Conservation (phyloP, 257 asterid species). For the Solanum paucissectum region DNA sequence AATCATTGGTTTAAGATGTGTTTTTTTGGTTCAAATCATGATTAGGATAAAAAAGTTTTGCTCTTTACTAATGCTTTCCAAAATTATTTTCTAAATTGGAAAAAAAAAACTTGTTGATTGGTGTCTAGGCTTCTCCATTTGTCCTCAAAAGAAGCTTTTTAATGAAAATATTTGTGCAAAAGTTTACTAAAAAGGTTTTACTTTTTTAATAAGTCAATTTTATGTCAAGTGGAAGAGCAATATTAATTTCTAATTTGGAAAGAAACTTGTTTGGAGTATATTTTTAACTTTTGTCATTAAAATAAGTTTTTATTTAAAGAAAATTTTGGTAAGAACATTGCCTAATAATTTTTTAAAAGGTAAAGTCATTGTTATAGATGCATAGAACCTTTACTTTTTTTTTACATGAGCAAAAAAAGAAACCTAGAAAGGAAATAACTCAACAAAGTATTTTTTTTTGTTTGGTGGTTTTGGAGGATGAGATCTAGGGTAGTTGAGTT, state of each 20-base stretch:
- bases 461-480: neutral
- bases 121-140: neutral
- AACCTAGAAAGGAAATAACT: neutral
- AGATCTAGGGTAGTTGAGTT: neutral
- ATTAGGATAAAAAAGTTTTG: neutral
- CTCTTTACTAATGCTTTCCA: no score
- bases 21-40: neutral
- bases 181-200: neutral
- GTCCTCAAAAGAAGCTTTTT: neutral
- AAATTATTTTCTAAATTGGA: no score
- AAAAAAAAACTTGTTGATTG: neutral
- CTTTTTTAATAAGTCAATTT: neutral
- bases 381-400: neutral
- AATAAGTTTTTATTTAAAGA: neutral
- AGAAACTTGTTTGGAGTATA: neutral
- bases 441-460: neutral
- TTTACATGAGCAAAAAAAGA: neutral
- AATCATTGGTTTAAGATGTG: neutral
- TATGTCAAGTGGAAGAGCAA: neutral
- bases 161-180: neutral
- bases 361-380: neutral
- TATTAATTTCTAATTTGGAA: neutral
- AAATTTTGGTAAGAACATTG: neutral
- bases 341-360: neutral
- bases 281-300: neutral